Evolutionary conservation across 2,329 filamentous ascomycete species (phyloP).

Genomic region (Fusarium concolor): DNA sequence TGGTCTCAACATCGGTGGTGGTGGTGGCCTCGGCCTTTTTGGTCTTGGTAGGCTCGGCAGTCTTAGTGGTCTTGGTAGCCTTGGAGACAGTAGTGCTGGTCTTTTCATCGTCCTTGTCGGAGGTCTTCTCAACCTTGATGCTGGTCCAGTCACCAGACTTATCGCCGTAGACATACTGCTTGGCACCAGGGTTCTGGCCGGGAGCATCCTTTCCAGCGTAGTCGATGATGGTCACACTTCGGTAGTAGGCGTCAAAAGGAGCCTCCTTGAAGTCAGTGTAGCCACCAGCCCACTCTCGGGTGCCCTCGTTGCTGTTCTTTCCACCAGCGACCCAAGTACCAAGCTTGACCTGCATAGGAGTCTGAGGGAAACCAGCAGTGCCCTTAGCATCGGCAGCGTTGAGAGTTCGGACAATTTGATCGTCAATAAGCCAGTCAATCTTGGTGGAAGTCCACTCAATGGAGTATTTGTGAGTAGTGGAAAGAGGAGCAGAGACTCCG

Average conservation of each 20-base stretch:
- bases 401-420: slow-evolving; percentile 69
- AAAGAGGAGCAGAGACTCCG: slow-evolving; percentile 65
- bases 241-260: slow-evolving; percentile 68
- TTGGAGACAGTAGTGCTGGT: slow-evolving; percentile 32
- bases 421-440: slow-evolving; percentile 75
- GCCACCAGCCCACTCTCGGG: slow-evolving; percentile 77
- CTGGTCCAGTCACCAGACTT: slow-evolving; percentile 61
- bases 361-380: slow-evolving; percentile 74
- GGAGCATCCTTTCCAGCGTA: slow-evolving; percentile 62
- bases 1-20: slow-evolving; percentile 25
- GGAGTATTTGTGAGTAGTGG: slow-evolving; percentile 73
- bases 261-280: slow-evolving; percentile 64
- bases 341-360: slow-evolving; percentile 77
- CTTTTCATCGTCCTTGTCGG: slow-evolving; percentile 39
- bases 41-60: slow-evolving; percentile 32
- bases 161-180: slow-evolving; percentile 65
- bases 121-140: slow-evolving; percentile 62
- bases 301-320: slow-evolving; percentile 72
- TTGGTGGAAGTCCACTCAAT: slow-evolving; percentile 75
- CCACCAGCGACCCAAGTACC: slow-evolving; percentile 75
- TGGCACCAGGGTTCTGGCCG: slow-evolving; percentile 53
- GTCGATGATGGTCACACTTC: slow-evolving; percentile 66
- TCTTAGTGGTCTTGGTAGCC: slow-evolving; percentile 31
- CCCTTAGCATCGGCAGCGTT: slow-evolving; percentile 67
- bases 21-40: slow-evolving; percentile 25